Base-by-base conservation (phyloP, 306 rosid genomes). In the Prosopis cineraria region DNA sequence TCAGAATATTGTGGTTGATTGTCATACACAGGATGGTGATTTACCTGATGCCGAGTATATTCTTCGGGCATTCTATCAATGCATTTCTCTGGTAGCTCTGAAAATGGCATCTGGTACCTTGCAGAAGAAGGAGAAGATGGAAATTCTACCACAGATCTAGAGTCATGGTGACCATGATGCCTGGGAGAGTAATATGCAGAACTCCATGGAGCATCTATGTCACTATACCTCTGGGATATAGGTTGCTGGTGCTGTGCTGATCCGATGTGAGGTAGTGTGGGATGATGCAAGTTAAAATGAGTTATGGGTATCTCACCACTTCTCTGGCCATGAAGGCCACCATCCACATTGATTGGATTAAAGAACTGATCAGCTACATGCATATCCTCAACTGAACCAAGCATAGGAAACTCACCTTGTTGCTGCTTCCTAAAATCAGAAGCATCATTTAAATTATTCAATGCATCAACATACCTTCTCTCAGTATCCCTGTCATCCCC, bases 381-480 rank as follows among this genome's bases (percentile, higher is more conserved):
- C 30, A 87, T 17, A 75, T 96, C 99, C 56, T 93, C 99, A 43
- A 86, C 55, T 3, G 85, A 81, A 70, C 85, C 53, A 64, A 86
- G 75, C 77, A 81, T 63, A 25, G 93, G 82, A 74, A 89, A 89
- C 27, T 95, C 97, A 7, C 78, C 83, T 31, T 74, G 91, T 53
- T 81, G 87, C 74, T 81, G 86, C 83, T 82, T 90, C 87, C 93
- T 86, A 67, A 91, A 86, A 58, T 96, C 99, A 34, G 86, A 68
- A 47, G 64, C 88, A 78, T 96, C 98, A n/a, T 86, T 89, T 27
- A 91, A 85, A 87, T 86, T 89, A 85, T 96, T 96, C 87, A 96
- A 89, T 10, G 99, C 98, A 76, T 93, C 98, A 1, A 96, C 96
- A 87, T 96, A 96, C 81, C 96, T 85, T 88, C 94, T 91, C 93